Evolutionary conservation across 129 eudicot species (phyloP).

Genomic region (Mikania micrantha): DNA sequence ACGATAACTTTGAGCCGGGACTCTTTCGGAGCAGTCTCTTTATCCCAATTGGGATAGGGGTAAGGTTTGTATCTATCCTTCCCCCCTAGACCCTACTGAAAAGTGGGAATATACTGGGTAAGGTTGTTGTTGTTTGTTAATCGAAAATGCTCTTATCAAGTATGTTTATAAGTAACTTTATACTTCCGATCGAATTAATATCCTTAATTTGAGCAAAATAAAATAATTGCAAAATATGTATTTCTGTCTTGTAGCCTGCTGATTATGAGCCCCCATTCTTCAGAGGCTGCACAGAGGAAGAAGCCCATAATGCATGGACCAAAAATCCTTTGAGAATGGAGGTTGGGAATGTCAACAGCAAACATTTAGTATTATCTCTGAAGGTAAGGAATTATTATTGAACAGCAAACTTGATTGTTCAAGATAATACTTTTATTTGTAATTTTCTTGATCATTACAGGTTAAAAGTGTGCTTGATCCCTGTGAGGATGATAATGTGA

Average conservation of each 20-base stretch:
- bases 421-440: not conserved
- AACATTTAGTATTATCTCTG: slow-evolving; percentile 81
- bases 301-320: slow-evolving; percentile 63
- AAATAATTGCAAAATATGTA: not conserved
- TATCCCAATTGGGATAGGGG: no score
- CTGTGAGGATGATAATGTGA: slow-evolving; percentile 78
- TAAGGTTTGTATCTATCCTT: no score
- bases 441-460: slow-evolving; percentile 29
- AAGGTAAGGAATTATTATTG: slow-evolving; percentile 45
- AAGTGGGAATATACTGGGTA: no score
- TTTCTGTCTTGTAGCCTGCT: slow-evolving; percentile 62
- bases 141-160: slow-evolving; percentile 1
- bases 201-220: slow-evolving; percentile 10
- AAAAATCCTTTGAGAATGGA: slow-evolving; percentile 88
- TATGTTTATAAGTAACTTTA: not conserved
- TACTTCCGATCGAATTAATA: not conserved
- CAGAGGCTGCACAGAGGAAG: slow-evolving; percentile 85
- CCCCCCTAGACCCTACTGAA: no score
- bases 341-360: slow-evolving; percentile 98
- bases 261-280: slow-evolving; percentile 99
- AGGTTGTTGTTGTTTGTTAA: slow-evolving; percentile 13
- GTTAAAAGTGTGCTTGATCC: slow-evolving; percentile 98
- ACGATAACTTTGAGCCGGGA: no score
- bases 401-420: not conserved
- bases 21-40: no score